phyloP scores from a whole-genome alignment of 495 filamentous ascomycete species.

The Talaromyces trachyspermus region DNA sequence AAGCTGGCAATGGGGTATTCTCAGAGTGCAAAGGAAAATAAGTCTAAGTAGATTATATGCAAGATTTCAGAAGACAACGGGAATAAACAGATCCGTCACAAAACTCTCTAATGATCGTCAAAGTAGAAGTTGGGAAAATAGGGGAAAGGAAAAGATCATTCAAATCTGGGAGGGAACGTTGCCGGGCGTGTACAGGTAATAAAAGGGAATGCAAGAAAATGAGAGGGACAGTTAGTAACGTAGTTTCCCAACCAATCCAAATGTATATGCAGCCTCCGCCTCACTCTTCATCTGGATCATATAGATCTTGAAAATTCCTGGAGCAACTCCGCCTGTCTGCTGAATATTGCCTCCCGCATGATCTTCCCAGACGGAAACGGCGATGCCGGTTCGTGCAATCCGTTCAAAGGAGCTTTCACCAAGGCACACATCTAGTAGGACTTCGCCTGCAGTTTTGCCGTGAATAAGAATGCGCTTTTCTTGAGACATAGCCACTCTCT shows the following conservation, averaged over 20 bases:
- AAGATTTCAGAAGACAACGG: too few relatives aligned
- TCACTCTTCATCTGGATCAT: slow-evolving; percentile 74
- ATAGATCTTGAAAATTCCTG: slow-evolving; percentile 65
- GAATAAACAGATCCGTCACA: too few relatives aligned
- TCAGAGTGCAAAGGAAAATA: too few relatives aligned
- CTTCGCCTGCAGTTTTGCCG: slow-evolving; percentile 56
- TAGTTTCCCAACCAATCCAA: slow-evolving; percentile 53
- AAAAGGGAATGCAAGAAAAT: background rate
- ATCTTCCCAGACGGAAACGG: slow-evolving; percentile 81
- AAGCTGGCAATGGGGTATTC: too few relatives aligned
- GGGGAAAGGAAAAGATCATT: background rate
- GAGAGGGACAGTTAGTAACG: slow-evolving; percentile 36
- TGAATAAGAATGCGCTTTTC: slow-evolving; percentile 79
- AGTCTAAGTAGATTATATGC: too few relatives aligned
- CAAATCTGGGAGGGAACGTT: background rate
- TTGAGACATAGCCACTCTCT: slow-evolving; percentile 27
- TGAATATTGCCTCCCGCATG: slow-evolving; percentile 60
- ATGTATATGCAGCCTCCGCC: slow-evolving; percentile 53
- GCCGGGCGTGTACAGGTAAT: too few relatives aligned
- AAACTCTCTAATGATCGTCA: too few relatives aligned
- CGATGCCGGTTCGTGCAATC: slow-evolving; percentile 75
- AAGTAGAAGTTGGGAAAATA: background rate
- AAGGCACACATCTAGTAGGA: slow-evolving; percentile 76
- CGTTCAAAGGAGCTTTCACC: slow-evolving; percentile 78
- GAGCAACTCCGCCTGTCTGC: slow-evolving; percentile 60